phyloP scores from a whole-genome alignment of 106 monocot species.

The Dioscorea alata region DNA sequence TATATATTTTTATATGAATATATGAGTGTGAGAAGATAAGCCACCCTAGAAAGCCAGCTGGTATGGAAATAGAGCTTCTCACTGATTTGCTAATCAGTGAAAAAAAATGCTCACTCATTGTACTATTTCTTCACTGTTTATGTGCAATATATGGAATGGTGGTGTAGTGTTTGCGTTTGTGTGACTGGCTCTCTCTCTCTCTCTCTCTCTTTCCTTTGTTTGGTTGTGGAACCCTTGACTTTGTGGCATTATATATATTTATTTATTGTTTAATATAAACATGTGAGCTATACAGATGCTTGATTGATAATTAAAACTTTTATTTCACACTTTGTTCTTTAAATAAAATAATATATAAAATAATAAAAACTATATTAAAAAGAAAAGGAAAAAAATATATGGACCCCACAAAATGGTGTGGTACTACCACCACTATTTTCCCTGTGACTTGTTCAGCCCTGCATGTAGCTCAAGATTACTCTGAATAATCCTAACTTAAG shows the following conservation, averaged over 20 bases:
- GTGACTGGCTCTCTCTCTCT: background rate
- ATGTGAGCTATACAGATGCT: too few relatives aligned
- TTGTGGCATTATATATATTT: background rate
- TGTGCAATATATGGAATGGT: background rate
- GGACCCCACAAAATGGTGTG: too few relatives aligned
- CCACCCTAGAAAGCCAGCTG: slow-evolving; percentile 33
- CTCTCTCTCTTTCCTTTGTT: background rate
- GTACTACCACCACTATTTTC: too few relatives aligned
- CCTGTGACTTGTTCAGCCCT: too few relatives aligned
- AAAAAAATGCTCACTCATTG: background rate
- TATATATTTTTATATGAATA: background rate
- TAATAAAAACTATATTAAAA: too few relatives aligned
- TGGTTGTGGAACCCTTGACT: background rate
- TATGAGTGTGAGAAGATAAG: slow-evolving; percentile 9
- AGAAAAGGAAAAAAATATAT: too few relatives aligned
- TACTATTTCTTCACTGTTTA: background rate
- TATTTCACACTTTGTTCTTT: too few relatives aligned
- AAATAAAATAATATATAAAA: too few relatives aligned
- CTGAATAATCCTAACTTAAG: too few relatives aligned
- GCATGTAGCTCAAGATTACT: too few relatives aligned
- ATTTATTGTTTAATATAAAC: too few relatives aligned
- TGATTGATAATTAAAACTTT: too few relatives aligned
- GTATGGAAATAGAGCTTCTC: slow-evolving; percentile 2
- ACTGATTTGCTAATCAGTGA: slow-evolving; percentile 1
- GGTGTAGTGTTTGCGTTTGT: background rate